Percentiles rank a stretch among this genome's conserved stretches.
Conservation (phyloP, 2,329 filamentous ascomycete genomes). For the Penicillium italicum region DNA sequence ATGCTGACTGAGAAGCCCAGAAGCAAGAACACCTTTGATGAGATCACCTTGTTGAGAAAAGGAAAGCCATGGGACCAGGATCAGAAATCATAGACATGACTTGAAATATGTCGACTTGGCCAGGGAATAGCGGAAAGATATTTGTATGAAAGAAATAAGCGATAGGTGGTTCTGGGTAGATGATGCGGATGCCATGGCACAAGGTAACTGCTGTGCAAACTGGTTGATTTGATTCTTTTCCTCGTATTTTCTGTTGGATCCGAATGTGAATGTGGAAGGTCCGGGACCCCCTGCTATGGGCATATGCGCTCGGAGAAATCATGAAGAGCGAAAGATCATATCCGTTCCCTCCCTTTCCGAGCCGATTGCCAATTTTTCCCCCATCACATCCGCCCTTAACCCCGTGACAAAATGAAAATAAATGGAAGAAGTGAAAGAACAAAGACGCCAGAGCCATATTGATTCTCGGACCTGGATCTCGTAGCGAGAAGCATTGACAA, state of each 20-base stretch:
- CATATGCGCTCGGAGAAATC: background rate
- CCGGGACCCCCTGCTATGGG: background rate
- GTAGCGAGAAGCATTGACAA: slow-evolving; percentile 14
- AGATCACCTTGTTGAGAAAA: slow-evolving; percentile 2
- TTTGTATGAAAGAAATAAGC: background rate
- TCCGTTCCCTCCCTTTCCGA: background rate
- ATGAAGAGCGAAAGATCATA: background rate
- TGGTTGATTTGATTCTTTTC: background rate
- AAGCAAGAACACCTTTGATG: slow-evolving; percentile 1
- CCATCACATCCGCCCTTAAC: background rate
- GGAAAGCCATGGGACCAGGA: background rate
- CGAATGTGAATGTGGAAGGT: background rate
- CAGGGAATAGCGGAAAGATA: background rate
- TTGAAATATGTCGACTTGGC: background rate
- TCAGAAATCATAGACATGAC: background rate
- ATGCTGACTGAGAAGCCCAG: background rate
- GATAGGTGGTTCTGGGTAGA: background rate
- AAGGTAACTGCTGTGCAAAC: background rate
- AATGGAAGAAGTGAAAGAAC: slow-evolving; percentile 5
- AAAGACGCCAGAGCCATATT: slow-evolving; percentile 3
- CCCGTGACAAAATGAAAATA: background rate
- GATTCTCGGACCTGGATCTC: slow-evolving; percentile 8
- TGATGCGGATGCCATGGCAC: background rate
- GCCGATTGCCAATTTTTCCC: background rate
- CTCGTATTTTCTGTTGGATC: slow-evolving; percentile 1